Evolutionary conservation across 352 stramenopile genomes (phyloP), one percentile per base, ranked within the genome.

Genomic region (Pythium vanterpoolii): DNA sequence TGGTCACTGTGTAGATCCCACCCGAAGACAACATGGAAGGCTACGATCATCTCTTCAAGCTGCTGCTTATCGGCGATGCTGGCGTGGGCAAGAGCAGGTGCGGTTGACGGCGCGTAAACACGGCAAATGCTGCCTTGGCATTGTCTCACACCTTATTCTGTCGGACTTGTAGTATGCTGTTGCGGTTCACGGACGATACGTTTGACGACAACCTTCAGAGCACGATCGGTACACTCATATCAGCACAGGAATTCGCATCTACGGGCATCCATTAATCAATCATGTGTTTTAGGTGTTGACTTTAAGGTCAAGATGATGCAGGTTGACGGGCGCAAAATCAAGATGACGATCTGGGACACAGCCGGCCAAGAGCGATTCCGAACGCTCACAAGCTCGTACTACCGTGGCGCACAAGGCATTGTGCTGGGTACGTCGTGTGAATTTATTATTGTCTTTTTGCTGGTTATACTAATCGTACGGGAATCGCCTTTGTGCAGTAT

Each of bases 271-370:
- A 6, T 21, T 42, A 3, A 19, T 9, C 19, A 42, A 42, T 18
- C 13, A 42, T 9, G 3, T 42, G 34, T 28, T 21, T 10, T 63
- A 89, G 87, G 87, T 56, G 90, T 97, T 42, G 96, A 99, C 60
- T 98, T 98, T 70, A 98, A 99, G 79, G 96, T 99, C 28, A 98
- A 99, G 72, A 97, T 98, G 77, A 89, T 99, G 69, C 89, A 98
- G 53, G 81, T 98, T 52, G 89, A 96, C 59, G 83, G 84, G 51
- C 98, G 98, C 73, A 89, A 89, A 57, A 96, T 99, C 65, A 99
- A 99, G 79, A 90, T 99, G 66, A 98, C 95, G 28, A 98, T 99
- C 66, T 99, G 97, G 97, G 97, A 99, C 81, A 99, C 97, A 5
- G 97, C 97, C 8, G 97, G 97, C 16, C 97, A 99, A 76, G 97